These are phyloP conservation scores for Teratosphaeriaceae sp. DNA, from an alignment of 2,329 filamentous ascomycete species.

Conservation along the genomic window DNA sequence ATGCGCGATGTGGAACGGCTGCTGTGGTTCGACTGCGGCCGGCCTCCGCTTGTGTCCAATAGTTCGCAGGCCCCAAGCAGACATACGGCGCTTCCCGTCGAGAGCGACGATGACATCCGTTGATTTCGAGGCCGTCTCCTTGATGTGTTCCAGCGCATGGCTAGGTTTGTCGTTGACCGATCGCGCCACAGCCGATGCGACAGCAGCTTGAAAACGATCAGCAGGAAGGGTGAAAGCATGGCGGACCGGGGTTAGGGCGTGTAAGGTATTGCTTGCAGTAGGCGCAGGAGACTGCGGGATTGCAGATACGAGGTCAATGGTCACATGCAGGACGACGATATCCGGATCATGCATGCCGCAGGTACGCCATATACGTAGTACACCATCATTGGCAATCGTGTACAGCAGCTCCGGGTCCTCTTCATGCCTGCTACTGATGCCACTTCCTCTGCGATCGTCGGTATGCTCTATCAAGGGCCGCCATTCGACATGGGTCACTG, in stretches of 20 bases:
- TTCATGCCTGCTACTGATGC: slow-evolving; percentile 22
- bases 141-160: slow-evolving; percentile 73
- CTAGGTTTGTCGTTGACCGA: slow-evolving; percentile 45
- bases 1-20: slow-evolving; percentile 82
- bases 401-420: slow-evolving; percentile 74
- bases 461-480: slow-evolving; percentile 57
- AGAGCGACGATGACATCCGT: slow-evolving; percentile 84
- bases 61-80: slow-evolving; percentile 87
- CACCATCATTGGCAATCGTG: slow-evolving; percentile 75
- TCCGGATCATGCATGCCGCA: slow-evolving; percentile 65
- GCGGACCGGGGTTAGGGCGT: slow-evolving; percentile 39
- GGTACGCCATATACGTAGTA: slow-evolving; percentile 76
- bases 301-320: slow-evolving; percentile 67
- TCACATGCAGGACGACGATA: slow-evolving; percentile 70
- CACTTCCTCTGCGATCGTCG: slow-evolving; percentile 49
- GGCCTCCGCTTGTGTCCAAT: slow-evolving; percentile 61
- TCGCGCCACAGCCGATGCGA: slow-evolving; percentile 47
- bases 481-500: slow-evolving; percentile 84
- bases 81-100: slow-evolving; percentile 79
- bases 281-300: slow-evolving; percentile 40
- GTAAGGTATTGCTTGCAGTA: slow-evolving; percentile 42
- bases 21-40: slow-evolving; percentile 37
- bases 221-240: slow-evolving; percentile 81
- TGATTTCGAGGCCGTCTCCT: slow-evolving; percentile 75
- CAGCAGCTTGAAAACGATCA: slow-evolving; percentile 66